Conservation (phyloP, 768 basidiomycete genomes). For the Amanita rubescens region DNA sequence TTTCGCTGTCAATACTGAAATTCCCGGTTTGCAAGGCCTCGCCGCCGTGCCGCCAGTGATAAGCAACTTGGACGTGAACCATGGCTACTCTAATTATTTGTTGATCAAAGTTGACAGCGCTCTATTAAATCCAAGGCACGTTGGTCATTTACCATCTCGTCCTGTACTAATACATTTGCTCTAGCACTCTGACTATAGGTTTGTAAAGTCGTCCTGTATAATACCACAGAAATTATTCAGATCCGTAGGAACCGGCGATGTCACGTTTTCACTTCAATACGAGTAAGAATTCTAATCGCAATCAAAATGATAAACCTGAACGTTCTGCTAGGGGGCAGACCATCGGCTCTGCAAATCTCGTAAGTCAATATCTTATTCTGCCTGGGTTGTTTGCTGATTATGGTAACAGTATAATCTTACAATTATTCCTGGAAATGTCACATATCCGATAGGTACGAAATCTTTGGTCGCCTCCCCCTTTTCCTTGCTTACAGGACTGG, state of each 20-base stretch:
- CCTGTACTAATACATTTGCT: slow-evolving; percentile 12
- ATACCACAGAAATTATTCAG: slow-evolving; percentile 15
- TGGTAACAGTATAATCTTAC: slow-evolving; percentile 39
- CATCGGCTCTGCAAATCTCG: slow-evolving; percentile 55
- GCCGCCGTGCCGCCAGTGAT: slow-evolving; percentile 49
- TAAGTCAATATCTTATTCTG: slow-evolving; percentile 17
- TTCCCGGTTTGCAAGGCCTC: slow-evolving; percentile 61
- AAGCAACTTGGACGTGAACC: slow-evolving; percentile 54
- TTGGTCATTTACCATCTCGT: neutral
- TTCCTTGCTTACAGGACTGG: neutral
- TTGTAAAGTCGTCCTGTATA: slow-evolving; percentile 8
- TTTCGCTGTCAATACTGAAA: slow-evolving; percentile 51
- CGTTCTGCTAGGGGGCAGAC: slow-evolving; percentile 31
- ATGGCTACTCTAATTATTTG: slow-evolving; percentile 59
- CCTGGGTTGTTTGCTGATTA: slow-evolving; percentile 1
- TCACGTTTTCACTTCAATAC: slow-evolving; percentile 53
- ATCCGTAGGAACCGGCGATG: slow-evolving; percentile 50
- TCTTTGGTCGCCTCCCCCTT: neutral
- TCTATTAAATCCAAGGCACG: slow-evolving; percentile 59
- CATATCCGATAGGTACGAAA: slow-evolving; percentile 45
- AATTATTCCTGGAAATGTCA: slow-evolving; percentile 50
- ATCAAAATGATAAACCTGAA: neutral
- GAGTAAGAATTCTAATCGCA: slow-evolving; percentile 28
- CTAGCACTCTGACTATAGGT: slow-evolving; percentile 39
- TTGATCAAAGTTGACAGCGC: slow-evolving; percentile 56